These are phyloP conservation scores for Coccomyxa sp. DNA, from an alignment of 139 green algal genomes.

Conservation along the genomic window DNA sequence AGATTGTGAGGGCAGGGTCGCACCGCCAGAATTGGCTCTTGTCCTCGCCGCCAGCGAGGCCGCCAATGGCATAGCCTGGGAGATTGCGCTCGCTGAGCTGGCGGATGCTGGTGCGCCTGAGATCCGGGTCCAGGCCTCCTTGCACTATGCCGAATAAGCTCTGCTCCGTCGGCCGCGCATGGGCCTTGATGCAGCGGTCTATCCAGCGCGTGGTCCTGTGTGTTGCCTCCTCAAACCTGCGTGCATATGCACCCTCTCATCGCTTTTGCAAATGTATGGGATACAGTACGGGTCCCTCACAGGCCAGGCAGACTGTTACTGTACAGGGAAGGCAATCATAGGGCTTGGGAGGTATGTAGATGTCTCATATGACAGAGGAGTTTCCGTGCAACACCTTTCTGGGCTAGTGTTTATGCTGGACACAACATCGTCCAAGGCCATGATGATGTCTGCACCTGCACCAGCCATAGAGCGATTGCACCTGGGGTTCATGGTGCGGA, in stretches of 20 bases:
- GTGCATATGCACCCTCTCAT: slow-evolving; percentile 23
- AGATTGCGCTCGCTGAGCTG: slow-evolving; percentile 63
- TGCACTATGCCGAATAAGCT: slow-evolving; percentile 91
- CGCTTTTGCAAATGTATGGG: background rate
- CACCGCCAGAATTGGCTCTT: slow-evolving; percentile 52
- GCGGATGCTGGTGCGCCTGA: slow-evolving; percentile 65
- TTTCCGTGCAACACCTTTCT: slow-evolving; percentile 37
- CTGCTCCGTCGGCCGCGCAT: slow-evolving; percentile 77
- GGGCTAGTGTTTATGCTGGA: slow-evolving; percentile 38
- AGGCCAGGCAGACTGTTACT: too few species aligned
- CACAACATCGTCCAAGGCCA: slow-evolving; percentile 97
- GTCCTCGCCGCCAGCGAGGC: slow-evolving; percentile 89
- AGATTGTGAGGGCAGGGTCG: too few species aligned
- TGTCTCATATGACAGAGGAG: background rate
- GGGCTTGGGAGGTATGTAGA: background rate
- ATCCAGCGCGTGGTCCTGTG: slow-evolving; percentile 91
- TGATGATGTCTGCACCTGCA: slow-evolving; percentile 91
- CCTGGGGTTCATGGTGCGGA: too few species aligned
- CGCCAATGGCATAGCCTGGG: slow-evolving; percentile 93
- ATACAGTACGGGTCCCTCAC: too few species aligned
- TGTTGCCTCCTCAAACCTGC: slow-evolving; percentile 88
- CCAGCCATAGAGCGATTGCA: too few species aligned
- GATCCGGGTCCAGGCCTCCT: slow-evolving; percentile 63
- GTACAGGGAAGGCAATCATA: background rate
- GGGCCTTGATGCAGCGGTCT: slow-evolving; percentile 90